phyloP scores from a whole-genome alignment of 371 early-diverging fungal genomes.

The Mucor plumbeus region DNA sequence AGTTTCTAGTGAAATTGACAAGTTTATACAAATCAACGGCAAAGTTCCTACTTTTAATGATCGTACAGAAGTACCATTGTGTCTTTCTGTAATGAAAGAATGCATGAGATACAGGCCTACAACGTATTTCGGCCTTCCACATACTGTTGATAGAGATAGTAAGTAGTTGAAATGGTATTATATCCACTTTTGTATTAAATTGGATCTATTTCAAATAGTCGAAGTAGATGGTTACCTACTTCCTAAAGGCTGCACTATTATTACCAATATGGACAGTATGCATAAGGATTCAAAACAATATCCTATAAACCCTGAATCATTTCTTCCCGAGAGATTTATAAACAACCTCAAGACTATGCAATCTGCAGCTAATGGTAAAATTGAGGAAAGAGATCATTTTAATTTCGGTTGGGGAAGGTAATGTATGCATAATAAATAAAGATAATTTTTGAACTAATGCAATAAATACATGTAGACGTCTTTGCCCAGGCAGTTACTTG shows the following conservation, averaged over 20 bases:
- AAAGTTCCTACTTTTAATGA: constrained; percentile 18
- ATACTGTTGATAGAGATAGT: constrained; percentile 18
- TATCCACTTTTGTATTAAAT: background rate
- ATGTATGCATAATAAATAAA: no score
- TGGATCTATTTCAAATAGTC: background rate
- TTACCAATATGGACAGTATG: constrained; percentile 16
- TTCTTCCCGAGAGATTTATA: constrained; percentile 20
- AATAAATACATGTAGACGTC: constrained; percentile 6
- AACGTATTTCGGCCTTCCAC: constrained; percentile 19
- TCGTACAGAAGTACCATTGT: constrained; percentile 14
- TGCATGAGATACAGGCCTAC: constrained; percentile 20
- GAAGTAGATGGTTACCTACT: constrained; percentile 21
- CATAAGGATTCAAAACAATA: constrained; percentile 13
- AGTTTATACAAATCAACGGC: constrained; percentile 14
- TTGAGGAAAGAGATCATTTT: constrained; percentile 23
- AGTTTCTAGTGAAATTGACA: constrained; percentile 19
- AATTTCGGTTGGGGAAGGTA: constrained; percentile 26
- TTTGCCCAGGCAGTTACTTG: constrained; percentile 26
- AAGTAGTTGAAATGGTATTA: background rate
- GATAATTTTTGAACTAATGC: no score
- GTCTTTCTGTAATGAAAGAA: constrained; percentile 23
- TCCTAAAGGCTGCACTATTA: constrained; percentile 18
- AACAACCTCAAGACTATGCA: constrained; percentile 16
- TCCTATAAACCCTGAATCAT: constrained; percentile 8
- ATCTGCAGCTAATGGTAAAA: constrained; percentile 14